Base-by-base conservation (phyloP, 805 yeast species). In the Kuraishia cidri region DNA sequence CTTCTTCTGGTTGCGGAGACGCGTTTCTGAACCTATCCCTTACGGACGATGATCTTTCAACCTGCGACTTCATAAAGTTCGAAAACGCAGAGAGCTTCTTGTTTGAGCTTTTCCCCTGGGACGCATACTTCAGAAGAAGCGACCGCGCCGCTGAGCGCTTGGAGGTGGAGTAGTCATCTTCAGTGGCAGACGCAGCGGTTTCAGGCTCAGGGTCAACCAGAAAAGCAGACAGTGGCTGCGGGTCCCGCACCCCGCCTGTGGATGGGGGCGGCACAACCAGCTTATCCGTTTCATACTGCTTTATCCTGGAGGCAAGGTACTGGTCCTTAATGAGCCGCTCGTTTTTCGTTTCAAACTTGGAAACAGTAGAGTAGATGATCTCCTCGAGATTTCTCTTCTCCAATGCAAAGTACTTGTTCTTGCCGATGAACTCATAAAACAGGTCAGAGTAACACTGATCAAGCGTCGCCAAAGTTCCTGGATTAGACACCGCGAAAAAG, bases 381-480 rank as follows among this genome's bases (percentile, higher is more conserved):
- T 66, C 72, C 32, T 77, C 80, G 24, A 88, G 58, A 41, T 72
- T 74, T 40, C 75, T 75, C 56, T 73, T 80, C 48, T 87, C 97
- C 25, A 69, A 46, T 25, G 64, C 75, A 46, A 88, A 78, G 54
- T 86, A 88, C 30, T 69, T 64, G 37, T 73, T 72, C 37, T 80
- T 84, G 19, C 69, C 68, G 18, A 82, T 57, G 47, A 75, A 82
- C 30, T 79, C 78, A 13, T 73, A 65, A 52, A 90, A 90, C 12
- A 85, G 55, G 42, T 82, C 94, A n/a, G 71, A 67, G 47, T 66
- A 75, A 37, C 75, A 69, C 44, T 79, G 86, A 42, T 88, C 95
- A 24, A 90, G 58, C 4, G 79, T 68, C 2, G 46, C 29, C 3
- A 58, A 52, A 7, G 58, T 60, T 39, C 69, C 74, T 10, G 70